A percentile compares a stretch with the other conserved stretches of the same genome.
Conservation (phyloP, 2,329 filamentous ascomycete genomes). For the Fusarium nisikadoi region DNA sequence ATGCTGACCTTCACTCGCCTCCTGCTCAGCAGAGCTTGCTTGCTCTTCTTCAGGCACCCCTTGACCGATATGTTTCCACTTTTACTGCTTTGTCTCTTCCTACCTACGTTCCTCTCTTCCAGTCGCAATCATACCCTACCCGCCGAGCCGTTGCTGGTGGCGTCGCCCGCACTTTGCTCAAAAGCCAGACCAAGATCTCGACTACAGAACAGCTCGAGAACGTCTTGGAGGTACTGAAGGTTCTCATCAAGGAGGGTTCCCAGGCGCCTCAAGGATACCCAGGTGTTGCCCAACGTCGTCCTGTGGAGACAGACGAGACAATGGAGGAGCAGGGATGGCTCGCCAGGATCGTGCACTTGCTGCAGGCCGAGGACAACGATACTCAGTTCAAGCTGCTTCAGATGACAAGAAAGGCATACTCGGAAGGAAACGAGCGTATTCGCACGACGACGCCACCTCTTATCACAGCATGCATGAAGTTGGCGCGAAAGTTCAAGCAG, state of each 20-base stretch:
- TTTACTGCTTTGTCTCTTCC: constrained; percentile 96
- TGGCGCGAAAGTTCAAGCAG: constrained; percentile 87
- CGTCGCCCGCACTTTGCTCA: constrained; percentile 83
- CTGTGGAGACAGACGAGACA: constrained; percentile 91
- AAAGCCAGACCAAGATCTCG: constrained; percentile 82
- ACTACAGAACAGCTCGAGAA: constrained; percentile 85
- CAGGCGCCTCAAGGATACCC: constrained; percentile 87
- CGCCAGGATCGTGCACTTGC: constrained; percentile 88
- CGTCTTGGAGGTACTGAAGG: constrained; percentile 86
- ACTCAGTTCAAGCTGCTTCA: constrained; percentile 95
- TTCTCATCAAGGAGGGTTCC: constrained; percentile 92
- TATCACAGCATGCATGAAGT: constrained; percentile 88
- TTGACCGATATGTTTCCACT: constrained; percentile 89
- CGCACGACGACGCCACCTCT: constrained; percentile 95
- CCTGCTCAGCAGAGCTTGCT: constrained; percentile 89
- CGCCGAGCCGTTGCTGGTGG: constrained; percentile 90
- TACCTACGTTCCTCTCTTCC: constrained; percentile 88
- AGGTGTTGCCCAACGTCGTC: constrained; percentile 79
- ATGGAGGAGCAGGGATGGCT: constrained; percentile 98
- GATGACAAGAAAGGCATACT: constrained; percentile 84
- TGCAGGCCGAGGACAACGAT: constrained; percentile 86
- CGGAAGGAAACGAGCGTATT: constrained; percentile 93
- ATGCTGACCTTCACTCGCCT: constrained; percentile 91
- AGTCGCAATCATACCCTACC: constrained; percentile 93
- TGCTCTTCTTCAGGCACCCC: constrained; percentile 87